Evolutionary conservation across 2,329 filamentous ascomycete genomes (phyloP).

Genomic region (Fusarium chlamydosporum): DNA sequence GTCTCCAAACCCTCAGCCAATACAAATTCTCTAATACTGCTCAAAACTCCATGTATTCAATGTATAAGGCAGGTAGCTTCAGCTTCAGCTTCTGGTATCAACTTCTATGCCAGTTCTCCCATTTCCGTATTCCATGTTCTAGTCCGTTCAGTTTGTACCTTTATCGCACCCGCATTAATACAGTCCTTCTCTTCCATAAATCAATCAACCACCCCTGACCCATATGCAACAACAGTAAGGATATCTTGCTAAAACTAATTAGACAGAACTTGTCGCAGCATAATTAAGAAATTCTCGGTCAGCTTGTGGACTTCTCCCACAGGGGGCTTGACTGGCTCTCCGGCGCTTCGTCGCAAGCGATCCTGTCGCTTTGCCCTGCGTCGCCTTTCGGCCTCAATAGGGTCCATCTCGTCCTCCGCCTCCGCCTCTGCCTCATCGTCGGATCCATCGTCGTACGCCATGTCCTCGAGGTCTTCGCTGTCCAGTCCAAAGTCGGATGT

Average conservation of each 20-base stretch:
- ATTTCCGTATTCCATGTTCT: conserved; percentile 1
- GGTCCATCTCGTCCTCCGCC: conserved; percentile 83
- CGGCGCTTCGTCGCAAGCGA: conserved; percentile 81
- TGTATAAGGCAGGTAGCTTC: conserved; percentile 7
- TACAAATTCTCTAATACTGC: neutral
- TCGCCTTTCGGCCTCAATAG: conserved; percentile 87
- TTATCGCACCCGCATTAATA: conserved; percentile 16
- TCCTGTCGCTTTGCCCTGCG: conserved; percentile 83
- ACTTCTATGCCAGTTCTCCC: conserved; percentile 15
- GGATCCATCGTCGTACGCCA: conserved; percentile 81
- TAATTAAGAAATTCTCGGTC: conserved; percentile 82
- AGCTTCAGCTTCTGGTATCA: neutral
- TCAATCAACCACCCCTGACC: conserved; percentile 1
- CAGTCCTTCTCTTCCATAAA: conserved; percentile 14
- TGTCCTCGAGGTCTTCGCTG: conserved; percentile 86
- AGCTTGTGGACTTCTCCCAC: conserved; percentile 86
- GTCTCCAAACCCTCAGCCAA: conserved; percentile 1
- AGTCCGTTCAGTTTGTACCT: conserved; percentile 15
- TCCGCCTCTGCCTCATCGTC: conserved; percentile 79
- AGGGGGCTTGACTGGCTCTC: conserved; percentile 84
- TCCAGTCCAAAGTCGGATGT: conserved; percentile 92
- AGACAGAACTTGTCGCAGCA: conserved; percentile 86
- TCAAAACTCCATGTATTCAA: neutral
- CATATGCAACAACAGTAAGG: conserved; percentile 19
- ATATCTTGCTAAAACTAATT: conserved; percentile 63